Evolutionary conservation across 495 filamentous ascomycete genomes (phyloP), one percentile per base, ranked within the genome.

Genomic region (Podospora didyma): DNA sequence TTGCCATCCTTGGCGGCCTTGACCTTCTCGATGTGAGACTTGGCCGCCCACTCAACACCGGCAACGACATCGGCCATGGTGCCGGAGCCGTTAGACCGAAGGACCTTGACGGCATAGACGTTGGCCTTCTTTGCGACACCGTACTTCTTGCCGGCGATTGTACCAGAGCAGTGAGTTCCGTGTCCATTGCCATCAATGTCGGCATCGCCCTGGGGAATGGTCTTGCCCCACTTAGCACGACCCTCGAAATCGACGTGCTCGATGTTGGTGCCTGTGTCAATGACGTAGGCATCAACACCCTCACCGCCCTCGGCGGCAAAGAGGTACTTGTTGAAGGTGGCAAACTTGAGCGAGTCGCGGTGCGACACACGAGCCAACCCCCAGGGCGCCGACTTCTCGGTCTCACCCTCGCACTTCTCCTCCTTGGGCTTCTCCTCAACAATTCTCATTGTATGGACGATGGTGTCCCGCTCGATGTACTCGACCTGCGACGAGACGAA

Each of bases 51-150:
- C 74, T 99, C 93, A 64, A 99, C 95, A 70, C 95, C 95, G 79
- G 93, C 92, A 59, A 99, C 89, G 61, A 99, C 95, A 69, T 99
- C 95, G 47, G 91, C 89, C 95, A 99, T 99, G 63, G 91, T 89
- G 61, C 95, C 95, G 59, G 95, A 96, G 63, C 95, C 95, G 73
- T 96, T 97, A 58, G 95, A 97, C 66, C 88, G 85, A 59, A 99
- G 86, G 37, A 99, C 95, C 84, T 99, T 99, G 75, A 99, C 91
- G 56, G 95, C 95, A 67, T 91, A 89, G 69, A 99, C 79, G 59
- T 89, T 89, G 66, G 95, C 95, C 83, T 96, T 96, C 87, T 99
- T 99, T 64, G 95, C 90, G 58, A 99, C 94, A 84, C 95, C 95
- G 71, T 94, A 97, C 79, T 96, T 97, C 83, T 93, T 94, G 71